Conservation (phyloP, 192 early-diverging fungal genomes). For the Geosiphon pyriformis region DNA sequence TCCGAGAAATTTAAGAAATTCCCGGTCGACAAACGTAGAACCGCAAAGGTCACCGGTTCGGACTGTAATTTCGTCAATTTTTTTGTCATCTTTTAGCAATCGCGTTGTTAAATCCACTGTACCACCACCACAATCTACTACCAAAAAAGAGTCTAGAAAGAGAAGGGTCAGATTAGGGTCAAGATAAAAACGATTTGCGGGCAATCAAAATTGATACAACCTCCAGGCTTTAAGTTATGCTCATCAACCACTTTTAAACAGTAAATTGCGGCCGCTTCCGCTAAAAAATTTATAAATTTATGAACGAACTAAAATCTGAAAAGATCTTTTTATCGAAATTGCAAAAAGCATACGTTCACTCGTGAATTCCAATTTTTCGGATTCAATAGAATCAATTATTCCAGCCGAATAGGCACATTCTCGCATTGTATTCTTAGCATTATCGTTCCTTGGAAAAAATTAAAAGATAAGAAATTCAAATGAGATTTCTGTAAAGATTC, state of each 20-base stretch:
- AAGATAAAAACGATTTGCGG: background rate
- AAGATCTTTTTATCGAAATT: background rate
- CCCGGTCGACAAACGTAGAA: slow-evolving; percentile 41
- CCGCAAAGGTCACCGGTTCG: slow-evolving; percentile 49
- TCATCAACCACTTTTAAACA: slow-evolving; percentile 5
- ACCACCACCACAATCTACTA: slow-evolving; percentile 56
- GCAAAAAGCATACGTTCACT: background rate
- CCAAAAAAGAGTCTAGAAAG: slow-evolving; percentile 49
- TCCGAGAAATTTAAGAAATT: slow-evolving; percentile 41
- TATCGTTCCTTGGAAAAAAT: background rate
- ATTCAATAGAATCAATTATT: background rate
- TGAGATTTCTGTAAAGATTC: too few species aligned
- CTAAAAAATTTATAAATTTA: background rate
- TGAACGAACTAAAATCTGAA: background rate
- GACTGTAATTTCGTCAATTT: slow-evolving; percentile 44
- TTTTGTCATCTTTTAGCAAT: slow-evolving; percentile 26
- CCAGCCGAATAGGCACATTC: background rate
- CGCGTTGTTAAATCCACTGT: slow-evolving; percentile 50
- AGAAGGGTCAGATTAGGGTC: too few species aligned
- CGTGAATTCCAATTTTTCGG: background rate
- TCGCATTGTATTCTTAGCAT: background rate
- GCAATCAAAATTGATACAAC: background rate
- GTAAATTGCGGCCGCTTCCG: slow-evolving; percentile 21
- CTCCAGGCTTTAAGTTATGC: background rate
- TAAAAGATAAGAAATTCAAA: too few species aligned